Evolutionary conservation across 352 stramenopile genomes (phyloP), one percentile per base, ranked within the genome.

Genomic region (Globisporangium rhizosaccharum): DNA sequence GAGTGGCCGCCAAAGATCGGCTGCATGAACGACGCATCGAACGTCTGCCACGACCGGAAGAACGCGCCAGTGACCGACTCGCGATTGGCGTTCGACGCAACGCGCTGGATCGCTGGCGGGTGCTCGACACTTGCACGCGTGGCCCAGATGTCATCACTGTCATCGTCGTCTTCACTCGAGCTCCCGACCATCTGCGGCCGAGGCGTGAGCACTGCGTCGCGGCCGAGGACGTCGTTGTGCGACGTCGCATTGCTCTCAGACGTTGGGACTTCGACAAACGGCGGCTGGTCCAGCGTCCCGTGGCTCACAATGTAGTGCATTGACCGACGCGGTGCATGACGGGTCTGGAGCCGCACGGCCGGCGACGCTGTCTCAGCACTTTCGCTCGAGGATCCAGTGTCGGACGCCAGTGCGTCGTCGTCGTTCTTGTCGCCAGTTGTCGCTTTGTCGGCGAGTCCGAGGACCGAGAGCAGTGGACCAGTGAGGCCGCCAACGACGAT

Each of bases 1-100:
- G 75, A 75, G 46, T 65, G 73, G 18, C 85, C 82, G 41, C 85
- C 85, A 54, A 94, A 94, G 33, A 90, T 76, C 17, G 82, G 85
- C 61, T 92, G 82, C 75, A 94, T 84, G 68, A 87, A 91, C 47
- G 70, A 76, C 30, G 69, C 70, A 59, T 94, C 85, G 60, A 94
- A 90, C 11, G 70, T 68, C 63, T 92, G 78, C 85, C 85, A 94
- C 45, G 71, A 79, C 20, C 79, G 83, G 63, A 92, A 88, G 57
- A 92, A 88, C 39, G 73, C 68, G 20, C 73, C 70, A 1, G 74
- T 87, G 39, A 76, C 66, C 17, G 73, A 86, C 54, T 88, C 73
- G 3, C 66, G 70, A 37, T 61, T 65, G n/a, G 68, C 58, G 20
- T 70, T 56, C 3, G 73, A 66, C 17, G 59, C 54, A 50, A 62